Evolutionary conservation across 2,329 filamentous ascomycete species (phyloP).

Genomic region (Paracorniculantispora psalliotae): DNA sequence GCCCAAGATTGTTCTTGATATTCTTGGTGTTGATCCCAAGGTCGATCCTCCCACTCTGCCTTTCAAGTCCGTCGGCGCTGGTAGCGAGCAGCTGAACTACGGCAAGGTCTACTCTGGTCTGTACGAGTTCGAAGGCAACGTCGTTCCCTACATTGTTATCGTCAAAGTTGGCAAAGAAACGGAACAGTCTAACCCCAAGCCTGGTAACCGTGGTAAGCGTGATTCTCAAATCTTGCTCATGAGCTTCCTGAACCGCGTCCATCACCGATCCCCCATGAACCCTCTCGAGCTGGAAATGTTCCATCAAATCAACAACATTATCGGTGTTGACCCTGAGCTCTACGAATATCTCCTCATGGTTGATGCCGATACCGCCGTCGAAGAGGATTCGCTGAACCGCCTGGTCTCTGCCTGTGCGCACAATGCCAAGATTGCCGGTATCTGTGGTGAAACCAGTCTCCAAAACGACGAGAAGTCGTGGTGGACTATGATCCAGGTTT

Average conservation of each 20-base stretch:
- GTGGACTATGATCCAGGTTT: slow-evolving; percentile 99
- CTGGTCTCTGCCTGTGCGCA: slow-evolving; percentile 90
- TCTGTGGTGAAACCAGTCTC: slow-evolving; percentile 93
- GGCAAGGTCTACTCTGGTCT: slow-evolving; percentile 97
- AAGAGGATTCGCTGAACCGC: slow-evolving; percentile 86
- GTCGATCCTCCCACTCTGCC: slow-evolving; percentile 90
- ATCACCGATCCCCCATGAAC: slow-evolving; percentile 90
- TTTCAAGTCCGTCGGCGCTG: slow-evolving; percentile 87
- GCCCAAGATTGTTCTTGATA: slow-evolving; percentile 95
- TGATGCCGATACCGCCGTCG: slow-evolving; percentile 92
- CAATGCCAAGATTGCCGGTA: slow-evolving; percentile 92
- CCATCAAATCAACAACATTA: slow-evolving; percentile 98
- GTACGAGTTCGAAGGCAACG: slow-evolving; percentile 95
- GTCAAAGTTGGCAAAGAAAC: slow-evolving; percentile 98
- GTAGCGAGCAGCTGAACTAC: slow-evolving; percentile 92
- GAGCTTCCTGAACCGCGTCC: slow-evolving; percentile 96
- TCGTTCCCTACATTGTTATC: slow-evolving; percentile 91
- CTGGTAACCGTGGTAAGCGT: slow-evolving; percentile 96
- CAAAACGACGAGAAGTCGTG: slow-evolving; percentile 93
- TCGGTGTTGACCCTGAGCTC: slow-evolving; percentile 92
- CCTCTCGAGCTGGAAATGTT: slow-evolving; percentile 97
- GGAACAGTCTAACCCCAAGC: slow-evolving; percentile 84
- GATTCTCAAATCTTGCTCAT: slow-evolving; percentile 94
- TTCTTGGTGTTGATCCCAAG: slow-evolving; percentile 94
- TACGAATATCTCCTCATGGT: slow-evolving; percentile 98